Evolutionary conservation across 208 protist species (phyloP).

Genomic region (Trypanosoma melophagium): DNA sequence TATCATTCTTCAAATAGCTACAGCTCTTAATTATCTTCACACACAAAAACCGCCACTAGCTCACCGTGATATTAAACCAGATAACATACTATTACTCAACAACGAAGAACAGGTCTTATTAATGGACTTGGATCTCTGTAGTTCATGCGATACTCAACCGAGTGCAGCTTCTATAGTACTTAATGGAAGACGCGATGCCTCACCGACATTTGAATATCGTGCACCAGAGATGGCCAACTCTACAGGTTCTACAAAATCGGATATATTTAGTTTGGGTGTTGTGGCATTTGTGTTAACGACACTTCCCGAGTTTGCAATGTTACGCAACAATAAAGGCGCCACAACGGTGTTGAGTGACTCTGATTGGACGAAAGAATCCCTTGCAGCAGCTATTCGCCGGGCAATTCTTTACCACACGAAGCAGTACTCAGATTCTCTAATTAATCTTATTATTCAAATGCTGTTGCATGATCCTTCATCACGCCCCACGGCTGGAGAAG

Average conservation of each 20-base stretch:
- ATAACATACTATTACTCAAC: slow-evolving; percentile 85
- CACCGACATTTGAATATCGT: slow-evolving; percentile 74
- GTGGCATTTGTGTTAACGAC: slow-evolving; percentile 77
- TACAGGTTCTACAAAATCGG: slow-evolving; percentile 65
- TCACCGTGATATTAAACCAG: slow-evolving; percentile 89
- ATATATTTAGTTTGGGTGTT: slow-evolving; percentile 85
- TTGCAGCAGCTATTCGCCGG: slow-evolving; percentile 49
- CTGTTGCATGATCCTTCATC: slow-evolving; percentile 47
- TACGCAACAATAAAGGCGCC: slow-evolving; percentile 49
- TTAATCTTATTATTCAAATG: slow-evolving; percentile 68
- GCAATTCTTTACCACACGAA: slow-evolving; percentile 33
- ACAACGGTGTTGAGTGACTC: slow-evolving; percentile 50
- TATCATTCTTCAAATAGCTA: slow-evolving; percentile 77
- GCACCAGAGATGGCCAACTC: slow-evolving; percentile 55
- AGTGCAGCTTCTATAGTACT: slow-evolving; percentile 38
- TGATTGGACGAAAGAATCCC: slow-evolving; percentile 46
- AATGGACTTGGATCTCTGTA: slow-evolving; percentile 86
- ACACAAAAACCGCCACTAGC: slow-evolving; percentile 70
- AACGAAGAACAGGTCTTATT: slow-evolving; percentile 83
- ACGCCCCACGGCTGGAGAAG: slow-evolving; percentile 42
- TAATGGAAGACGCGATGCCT: slow-evolving; percentile 27
- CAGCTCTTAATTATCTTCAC: slow-evolving; percentile 81
- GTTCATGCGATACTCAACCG: slow-evolving; percentile 40
- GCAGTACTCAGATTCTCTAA: slow-evolving; percentile 58
- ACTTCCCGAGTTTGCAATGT: slow-evolving; percentile 67